These are phyloP conservation scores for Salix brachista DNA, from an alignment of 345 rosid species.

Conservation along the genomic window DNA sequence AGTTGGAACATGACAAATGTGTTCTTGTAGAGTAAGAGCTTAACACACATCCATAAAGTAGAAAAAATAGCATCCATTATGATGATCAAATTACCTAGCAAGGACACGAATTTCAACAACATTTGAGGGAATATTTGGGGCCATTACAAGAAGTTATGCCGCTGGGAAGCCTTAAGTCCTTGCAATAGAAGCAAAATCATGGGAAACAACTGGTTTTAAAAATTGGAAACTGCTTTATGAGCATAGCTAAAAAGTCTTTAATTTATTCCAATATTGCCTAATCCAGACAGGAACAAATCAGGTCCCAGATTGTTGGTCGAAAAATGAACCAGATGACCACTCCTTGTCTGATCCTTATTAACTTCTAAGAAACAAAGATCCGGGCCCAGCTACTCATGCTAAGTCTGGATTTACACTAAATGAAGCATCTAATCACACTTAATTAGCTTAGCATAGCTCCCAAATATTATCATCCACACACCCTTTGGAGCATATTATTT, in stretches of 20 bases:
- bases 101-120: too few species aligned
- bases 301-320: background rate
- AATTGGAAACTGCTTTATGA: background rate
- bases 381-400: background rate
- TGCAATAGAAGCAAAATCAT: background rate
- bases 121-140: background rate
- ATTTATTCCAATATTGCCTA: background rate
- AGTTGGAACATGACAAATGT: too few species aligned
- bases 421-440: background rate
- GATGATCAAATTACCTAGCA: too few species aligned
- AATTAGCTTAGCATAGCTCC: background rate
- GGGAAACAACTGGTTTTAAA: background rate
- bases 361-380: background rate
- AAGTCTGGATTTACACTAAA: constrained; percentile 2
- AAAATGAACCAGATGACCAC: background rate
- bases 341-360: background rate
- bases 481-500: background rate
- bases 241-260: background rate
- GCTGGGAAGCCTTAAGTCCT: background rate
- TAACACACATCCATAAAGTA: too few species aligned
- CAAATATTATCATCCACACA: background rate
- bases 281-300: background rate
- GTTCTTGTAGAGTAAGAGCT: too few species aligned
- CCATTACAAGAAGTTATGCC: background rate
- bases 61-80: too few species aligned